These are phyloP conservation scores for Alloteropsis angusta DNA, from an alignment of 202 grass and related monocot species.

Conservation along the genomic window DNA sequence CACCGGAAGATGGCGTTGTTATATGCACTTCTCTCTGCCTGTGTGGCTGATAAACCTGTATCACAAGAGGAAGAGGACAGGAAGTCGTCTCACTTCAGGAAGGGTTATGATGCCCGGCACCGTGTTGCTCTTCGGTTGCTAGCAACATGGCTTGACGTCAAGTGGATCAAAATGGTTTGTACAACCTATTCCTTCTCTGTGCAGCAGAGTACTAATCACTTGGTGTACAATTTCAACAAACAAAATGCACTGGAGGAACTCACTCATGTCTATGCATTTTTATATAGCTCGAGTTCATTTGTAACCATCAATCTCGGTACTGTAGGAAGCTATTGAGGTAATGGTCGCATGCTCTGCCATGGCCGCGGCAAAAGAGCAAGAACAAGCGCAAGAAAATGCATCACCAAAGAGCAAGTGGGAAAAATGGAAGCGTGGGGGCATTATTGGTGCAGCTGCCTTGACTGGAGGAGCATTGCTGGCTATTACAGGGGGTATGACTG, in stretches of 20 bases:
- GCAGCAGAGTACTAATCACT: background rate
- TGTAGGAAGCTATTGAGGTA: slow-evolving; percentile 86
- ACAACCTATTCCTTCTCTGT: background rate
- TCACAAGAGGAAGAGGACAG: slow-evolving; percentile 52
- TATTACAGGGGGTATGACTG: slow-evolving; percentile 66
- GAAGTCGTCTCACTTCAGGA: slow-evolving; percentile 58
- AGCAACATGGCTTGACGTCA: slow-evolving; percentile 76
- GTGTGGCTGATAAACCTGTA: slow-evolving; percentile 61
- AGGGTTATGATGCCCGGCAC: slow-evolving; percentile 86
- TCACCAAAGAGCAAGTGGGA: slow-evolving; percentile 68
- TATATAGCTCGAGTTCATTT: background rate
- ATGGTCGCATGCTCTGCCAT: slow-evolving; percentile 96
- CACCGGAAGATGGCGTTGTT: slow-evolving; percentile 60
- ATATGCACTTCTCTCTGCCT: slow-evolving; percentile 70
- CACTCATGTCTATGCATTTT: background rate
- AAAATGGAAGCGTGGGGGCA: slow-evolving; percentile 88
- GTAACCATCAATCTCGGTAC: slow-evolving; percentile 5
- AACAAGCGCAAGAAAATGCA: slow-evolving; percentile 45
- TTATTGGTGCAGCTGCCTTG: slow-evolving; percentile 87
- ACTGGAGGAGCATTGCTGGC: slow-evolving; percentile 84
- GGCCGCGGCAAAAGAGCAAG: slow-evolving; percentile 79
- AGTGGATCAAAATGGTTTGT: slow-evolving; percentile 91
- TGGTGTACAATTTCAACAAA: background rate
- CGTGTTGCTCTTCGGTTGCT: slow-evolving; percentile 70
- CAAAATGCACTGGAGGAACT: background rate